phyloP scores from a whole-genome alignment of 257 asterid species.

The Nicotiana noctiflora region DNA sequence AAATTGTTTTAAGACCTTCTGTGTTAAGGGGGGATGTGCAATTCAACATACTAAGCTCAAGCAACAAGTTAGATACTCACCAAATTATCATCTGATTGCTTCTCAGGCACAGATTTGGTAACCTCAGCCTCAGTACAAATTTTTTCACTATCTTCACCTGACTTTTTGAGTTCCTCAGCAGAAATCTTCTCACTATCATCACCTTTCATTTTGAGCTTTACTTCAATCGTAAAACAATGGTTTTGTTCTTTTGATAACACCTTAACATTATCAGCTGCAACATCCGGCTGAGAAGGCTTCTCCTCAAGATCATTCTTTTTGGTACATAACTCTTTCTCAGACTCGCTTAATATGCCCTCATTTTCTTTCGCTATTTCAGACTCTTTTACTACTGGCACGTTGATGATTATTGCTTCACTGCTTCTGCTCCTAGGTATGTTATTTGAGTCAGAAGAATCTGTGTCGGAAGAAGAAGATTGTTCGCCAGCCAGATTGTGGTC shows the following conservation, averaged over 20 bases:
- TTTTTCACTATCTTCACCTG: neutral
- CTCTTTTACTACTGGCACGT: slow-evolving; percentile 18
- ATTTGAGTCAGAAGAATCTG: slow-evolving; percentile 19
- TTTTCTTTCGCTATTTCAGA: slow-evolving; percentile 21
- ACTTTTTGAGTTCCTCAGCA: neutral
- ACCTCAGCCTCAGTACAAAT: neutral
- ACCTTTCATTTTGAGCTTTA: slow-evolving; percentile 12
- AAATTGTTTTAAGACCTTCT: neutral
- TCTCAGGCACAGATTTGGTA: slow-evolving; percentile 20
- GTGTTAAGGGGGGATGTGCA: neutral
- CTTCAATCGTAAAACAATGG: slow-evolving; percentile 10
- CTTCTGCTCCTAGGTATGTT: slow-evolving; percentile 38
- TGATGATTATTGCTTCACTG: slow-evolving; percentile 31
- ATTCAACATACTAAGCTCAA: neutral
- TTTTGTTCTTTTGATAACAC: slow-evolving; percentile 16
- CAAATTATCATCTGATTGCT: slow-evolving; percentile 22
- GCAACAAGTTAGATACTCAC: slow-evolving; percentile 16
- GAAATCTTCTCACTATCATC: neutral
- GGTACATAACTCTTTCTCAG: neutral
- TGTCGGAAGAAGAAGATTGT: slow-evolving; percentile 26
- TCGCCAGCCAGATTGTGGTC: neutral
- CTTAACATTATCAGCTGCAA: slow-evolving; percentile 8
- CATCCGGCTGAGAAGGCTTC: slow-evolving; percentile 14
- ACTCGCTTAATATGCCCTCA: slow-evolving; percentile 9
- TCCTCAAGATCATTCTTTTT: slow-evolving; percentile 11